Evolutionary conservation across 257 asterid species (phyloP), one percentile per base, ranked within the genome.

Genomic region (Plantago elongata): DNA sequence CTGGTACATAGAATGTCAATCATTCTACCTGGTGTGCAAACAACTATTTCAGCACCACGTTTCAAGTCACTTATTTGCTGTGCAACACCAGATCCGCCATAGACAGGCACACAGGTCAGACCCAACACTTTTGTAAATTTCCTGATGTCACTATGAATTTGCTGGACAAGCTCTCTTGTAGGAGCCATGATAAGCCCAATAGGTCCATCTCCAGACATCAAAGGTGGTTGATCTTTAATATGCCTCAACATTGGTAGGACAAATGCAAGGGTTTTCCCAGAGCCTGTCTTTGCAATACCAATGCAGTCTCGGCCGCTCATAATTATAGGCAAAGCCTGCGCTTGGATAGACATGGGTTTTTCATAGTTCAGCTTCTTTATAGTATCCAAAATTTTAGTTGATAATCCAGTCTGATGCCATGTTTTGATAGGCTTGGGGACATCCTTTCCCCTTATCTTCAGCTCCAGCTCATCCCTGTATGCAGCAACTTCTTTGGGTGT

Each of bases 291-390:
- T 17, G 96, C 97, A 55, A 89, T 52, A 59, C 97, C 97, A 40
- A 89, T 89, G 81, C 97, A 89, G 71, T 89, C 97, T 62, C 95
- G 83, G 27, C 97, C 97, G 62, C 95, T 84, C 95, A 89, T 89
- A 49, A 89, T 87, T 57, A 89, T 73, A n/a, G 97, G 95, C 70
- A 89, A 63, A 13, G 97, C 95, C 78, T 89, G 97, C 29, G 89
- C 85, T 77, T 89, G 97, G 69, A 89, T 87, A 14, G 94, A 54
- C 95, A 87, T 87, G 10, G 97, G 97, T 68, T 70, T 84, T 66
- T 89, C 90, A 70, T 56, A 89, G 62, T 84, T 79, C 69, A 81
- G 74, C 78, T 84, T 89, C 82, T 73, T 87, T 38, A 89, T 87
- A 30, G 81, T 77, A 60, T 89, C 97, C 74, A 86, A 57, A 22